Evolutionary conservation across 768 basidiomycete genomes (phyloP).

Genomic region (Auricularia auricula-judae): DNA sequence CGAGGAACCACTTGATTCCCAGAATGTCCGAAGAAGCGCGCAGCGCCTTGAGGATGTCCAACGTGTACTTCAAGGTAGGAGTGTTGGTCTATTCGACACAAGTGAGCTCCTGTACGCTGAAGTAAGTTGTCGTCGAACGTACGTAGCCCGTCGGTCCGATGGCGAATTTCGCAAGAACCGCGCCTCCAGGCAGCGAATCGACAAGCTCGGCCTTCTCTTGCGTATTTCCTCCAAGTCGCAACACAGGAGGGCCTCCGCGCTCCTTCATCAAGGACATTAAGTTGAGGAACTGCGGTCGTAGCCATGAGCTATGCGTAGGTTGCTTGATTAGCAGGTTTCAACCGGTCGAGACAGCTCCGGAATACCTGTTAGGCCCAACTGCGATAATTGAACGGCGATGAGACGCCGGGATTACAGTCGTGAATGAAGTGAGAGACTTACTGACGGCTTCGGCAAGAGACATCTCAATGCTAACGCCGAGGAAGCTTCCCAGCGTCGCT

Average conservation of each 20-base stretch:
- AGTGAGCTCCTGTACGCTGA: slow-evolving; percentile 3
- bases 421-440: slow-evolving; percentile 16
- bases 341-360: not conserved
- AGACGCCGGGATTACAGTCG: not conserved
- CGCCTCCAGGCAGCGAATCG: not conserved
- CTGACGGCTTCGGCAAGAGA: slow-evolving; percentile 43
- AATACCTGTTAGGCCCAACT: slow-evolving; percentile 10
- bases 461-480: slow-evolving; percentile 56
- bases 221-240: slow-evolving; percentile 41
- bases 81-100: slow-evolving; percentile 49
- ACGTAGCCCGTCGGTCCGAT: not conserved
- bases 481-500: slow-evolving; percentile 29
- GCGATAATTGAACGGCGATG: not conserved
- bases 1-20: slow-evolving; percentile 56
- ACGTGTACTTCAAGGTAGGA: slow-evolving; percentile 51
- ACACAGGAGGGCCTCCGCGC: slow-evolving; percentile 27
- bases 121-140: not conserved
- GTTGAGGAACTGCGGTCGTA: slow-evolving; percentile 36
- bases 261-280: slow-evolving; percentile 31
- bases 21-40: slow-evolving; percentile 46
- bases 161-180: not conserved
- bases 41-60: slow-evolving; percentile 58
- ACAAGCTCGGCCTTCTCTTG: slow-evolving; percentile 31
- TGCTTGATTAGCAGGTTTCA: not conserved
- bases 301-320: slow-evolving; percentile 11